A percentile compares a stretch with the other conserved stretches of the same genome.
Evolutionary conservation across 1,139 yeast species (phyloP).

Genomic region (Eremothecium cymbalariae): DNA sequence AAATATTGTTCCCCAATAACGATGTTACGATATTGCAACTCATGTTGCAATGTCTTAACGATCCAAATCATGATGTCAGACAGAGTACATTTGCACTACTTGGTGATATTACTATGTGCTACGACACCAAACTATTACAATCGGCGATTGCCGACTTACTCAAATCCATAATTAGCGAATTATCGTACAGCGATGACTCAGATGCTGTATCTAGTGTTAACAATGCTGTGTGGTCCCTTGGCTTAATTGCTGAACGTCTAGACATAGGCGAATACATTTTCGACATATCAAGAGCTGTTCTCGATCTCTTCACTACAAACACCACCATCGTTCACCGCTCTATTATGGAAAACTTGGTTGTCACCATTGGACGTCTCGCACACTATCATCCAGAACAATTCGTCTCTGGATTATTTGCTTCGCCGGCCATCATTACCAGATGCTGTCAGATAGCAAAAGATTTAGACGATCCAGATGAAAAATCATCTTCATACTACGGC

Average conservation of each 20-base stretch:
- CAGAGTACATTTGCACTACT: constrained; percentile 86
- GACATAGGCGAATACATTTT: constrained; percentile 53
- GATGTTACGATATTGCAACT: constrained; percentile 50
- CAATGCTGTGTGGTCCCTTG: constrained; percentile 91
- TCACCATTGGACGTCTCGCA: constrained; percentile 87
- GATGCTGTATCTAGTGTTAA: constrained; percentile 58
- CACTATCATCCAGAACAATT: constrained; percentile 51
- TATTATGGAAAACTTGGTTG: constrained; percentile 83
- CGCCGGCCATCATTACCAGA: constrained; percentile 23
- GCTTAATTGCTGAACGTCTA: constrained; percentile 69
- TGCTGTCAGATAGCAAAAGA: constrained; percentile 25
- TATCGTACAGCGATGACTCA: constrained; percentile 33
- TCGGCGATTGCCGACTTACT: constrained; percentile 47
- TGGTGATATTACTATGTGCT: constrained; percentile 72
- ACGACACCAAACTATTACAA: constrained; percentile 30
- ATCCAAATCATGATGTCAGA: constrained; percentile 74
- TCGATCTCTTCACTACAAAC: constrained; percentile 56
- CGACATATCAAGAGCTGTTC: constrained; percentile 52
- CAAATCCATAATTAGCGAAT: constrained; percentile 60
- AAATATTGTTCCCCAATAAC: constrained; percentile 40
- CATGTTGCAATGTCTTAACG: constrained; percentile 64
- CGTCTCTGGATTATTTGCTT: constrained; percentile 36
- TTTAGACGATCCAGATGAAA: constrained; percentile 29
- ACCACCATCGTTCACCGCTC: constrained; percentile 35
- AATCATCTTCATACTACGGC: constrained; percentile 30